Evolutionary conservation across 805 yeast species (phyloP), one percentile per base, ranked within the genome.

Genomic region (Pichia heedii): DNA sequence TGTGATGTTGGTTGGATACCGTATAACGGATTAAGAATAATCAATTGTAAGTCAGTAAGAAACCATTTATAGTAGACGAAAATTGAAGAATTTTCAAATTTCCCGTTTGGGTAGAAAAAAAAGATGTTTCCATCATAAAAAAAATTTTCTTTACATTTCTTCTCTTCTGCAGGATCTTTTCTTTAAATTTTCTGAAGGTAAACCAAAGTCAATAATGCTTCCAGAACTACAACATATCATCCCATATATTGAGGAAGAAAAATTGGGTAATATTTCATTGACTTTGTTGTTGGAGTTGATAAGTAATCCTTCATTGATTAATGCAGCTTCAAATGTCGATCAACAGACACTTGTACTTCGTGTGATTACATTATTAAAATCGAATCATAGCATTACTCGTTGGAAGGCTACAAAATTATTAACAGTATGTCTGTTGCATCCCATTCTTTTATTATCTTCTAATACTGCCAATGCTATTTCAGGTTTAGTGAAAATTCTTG

Each of bases 341-440:
- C 54, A 72, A 29, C 68, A 68, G 45, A 81, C 76, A 53, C 59
- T 78, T 24, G 67, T 73, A 29, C 63, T 75, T 11, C 65, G 71
- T 39, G 56, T 66, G 16, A 50, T 64, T 42, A 75, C 73, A 51
- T 59, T 73, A 36, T 53, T 73, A 43, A 61, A 66, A 32, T 70
- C 77, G 1, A 67, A 67, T 47, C 62, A 67, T 18, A 66, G 68
- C n/a, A 65, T 60, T 39, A 59, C 63, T 38, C 67, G 74, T 43
- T 80, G 85, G 84, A 69, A 76, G 49, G 85, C 82, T 6, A 69
- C 78, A 30, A 76, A 74, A 50, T 50, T 78, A 7, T 29, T 48
- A 13, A 61, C 66, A 33, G 76, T 78, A 0, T 55, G 48, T 32
- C 22, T 44, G 11, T 15, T 22, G 13, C 52, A 49, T 26, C 79